Conservation (phyloP, 2,329 filamentous ascomycete species). For the Talaromyces albobiverticillius region DNA sequence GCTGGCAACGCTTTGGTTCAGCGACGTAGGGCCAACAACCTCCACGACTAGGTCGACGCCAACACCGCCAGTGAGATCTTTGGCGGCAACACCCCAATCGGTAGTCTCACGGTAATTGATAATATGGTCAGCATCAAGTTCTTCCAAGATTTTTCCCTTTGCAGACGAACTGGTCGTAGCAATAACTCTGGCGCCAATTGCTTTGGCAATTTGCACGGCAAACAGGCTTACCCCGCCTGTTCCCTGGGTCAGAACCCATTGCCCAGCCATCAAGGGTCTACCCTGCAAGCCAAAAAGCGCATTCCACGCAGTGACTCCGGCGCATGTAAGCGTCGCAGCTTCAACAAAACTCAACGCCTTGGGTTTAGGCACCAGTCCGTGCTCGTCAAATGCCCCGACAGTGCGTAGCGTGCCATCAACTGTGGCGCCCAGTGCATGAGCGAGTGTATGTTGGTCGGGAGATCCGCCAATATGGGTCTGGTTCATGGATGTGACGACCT, state of each 20-base stretch:
- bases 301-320: slow-evolving; percentile 51
- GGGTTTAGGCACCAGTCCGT: slow-evolving; percentile 48
- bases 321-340: slow-evolving; percentile 48
- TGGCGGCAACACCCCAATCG: slow-evolving; percentile 39
- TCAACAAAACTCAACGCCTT: slow-evolving; percentile 45
- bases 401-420: slow-evolving; percentile 49
- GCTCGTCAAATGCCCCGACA: slow-evolving; percentile 48
- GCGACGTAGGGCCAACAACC: slow-evolving; percentile 39
- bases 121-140: slow-evolving; percentile 40
- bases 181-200: slow-evolving; percentile 56
- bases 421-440: slow-evolving; percentile 38
- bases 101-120: slow-evolving; percentile 46
- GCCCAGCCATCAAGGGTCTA: slow-evolving; percentile 33
- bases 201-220: slow-evolving; percentile 44
- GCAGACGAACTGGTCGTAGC: slow-evolving; percentile 53
- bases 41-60: slow-evolving; percentile 44
- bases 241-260: slow-evolving; percentile 52
- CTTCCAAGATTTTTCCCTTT: slow-evolving; percentile 52
- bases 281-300: slow-evolving; percentile 49
- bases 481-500: slow-evolving; percentile 3
- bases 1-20: slow-evolving; percentile 38
- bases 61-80: slow-evolving; percentile 34
- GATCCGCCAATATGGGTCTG: background rate
- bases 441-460: background rate
- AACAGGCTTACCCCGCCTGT: slow-evolving; percentile 54